A percentile compares a stretch with the other conserved stretches of the same genome.
Evolutionary conservation across 495 filamentous ascomycete species (phyloP).

Genomic region (Xylaria curta): DNA sequence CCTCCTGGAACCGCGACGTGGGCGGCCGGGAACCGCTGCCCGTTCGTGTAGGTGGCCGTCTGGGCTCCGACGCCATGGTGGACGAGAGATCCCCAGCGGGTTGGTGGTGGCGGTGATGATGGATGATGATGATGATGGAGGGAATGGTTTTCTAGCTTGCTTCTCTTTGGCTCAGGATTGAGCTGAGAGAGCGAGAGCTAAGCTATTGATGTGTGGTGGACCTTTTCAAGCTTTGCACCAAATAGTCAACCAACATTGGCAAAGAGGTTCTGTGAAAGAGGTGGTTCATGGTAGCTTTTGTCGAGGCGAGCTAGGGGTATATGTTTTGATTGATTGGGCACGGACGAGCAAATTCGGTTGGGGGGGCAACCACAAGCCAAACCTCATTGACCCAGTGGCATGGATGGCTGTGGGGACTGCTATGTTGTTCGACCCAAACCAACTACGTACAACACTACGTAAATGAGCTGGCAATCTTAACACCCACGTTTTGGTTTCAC

Average conservation of each 20-base stretch:
- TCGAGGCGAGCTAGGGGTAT: background rate
- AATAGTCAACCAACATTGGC: background rate
- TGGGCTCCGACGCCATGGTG: slow-evolving; percentile 35
- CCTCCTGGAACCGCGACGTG: slow-evolving; percentile 67
- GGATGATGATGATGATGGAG: no score
- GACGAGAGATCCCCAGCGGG: background rate
- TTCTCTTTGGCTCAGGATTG: background rate
- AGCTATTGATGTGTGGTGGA: background rate
- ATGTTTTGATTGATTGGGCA: slow-evolving; percentile 17
- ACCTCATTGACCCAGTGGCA: background rate
- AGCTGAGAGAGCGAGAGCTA: background rate
- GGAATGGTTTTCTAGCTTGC: slow-evolving; percentile 24
- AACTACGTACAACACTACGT: no score
- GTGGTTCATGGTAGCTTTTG: slow-evolving; percentile 4
- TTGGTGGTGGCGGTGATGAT: slow-evolving; percentile 21
- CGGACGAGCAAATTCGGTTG: slow-evolving; percentile 19
- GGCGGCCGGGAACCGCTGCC: slow-evolving; percentile 56
- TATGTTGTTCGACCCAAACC: background rate
- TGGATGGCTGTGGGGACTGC: background rate
- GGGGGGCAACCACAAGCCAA: slow-evolving; percentile 6
- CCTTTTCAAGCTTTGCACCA: background rate
- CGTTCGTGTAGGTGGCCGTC: slow-evolving; percentile 30
- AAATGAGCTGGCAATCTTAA: background rate
- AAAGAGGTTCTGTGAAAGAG: background rate
- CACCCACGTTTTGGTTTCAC: background rate